Evolutionary conservation across 345 rosid species (phyloP).

Genomic region (Syzygium aqueum): DNA sequence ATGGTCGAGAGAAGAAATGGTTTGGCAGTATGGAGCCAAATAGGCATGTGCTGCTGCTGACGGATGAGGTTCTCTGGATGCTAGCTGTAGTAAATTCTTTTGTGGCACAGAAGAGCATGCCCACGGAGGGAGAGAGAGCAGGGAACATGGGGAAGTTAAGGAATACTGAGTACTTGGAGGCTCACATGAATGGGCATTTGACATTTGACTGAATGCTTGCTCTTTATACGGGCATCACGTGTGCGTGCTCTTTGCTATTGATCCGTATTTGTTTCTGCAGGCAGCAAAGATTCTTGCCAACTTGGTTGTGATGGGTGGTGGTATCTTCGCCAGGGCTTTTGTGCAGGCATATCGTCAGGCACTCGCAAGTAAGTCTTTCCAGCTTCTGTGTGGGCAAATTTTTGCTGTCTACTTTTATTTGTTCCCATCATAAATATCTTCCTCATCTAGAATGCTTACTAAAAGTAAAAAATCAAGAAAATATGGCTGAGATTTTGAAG

Average conservation of each 20-base stretch:
- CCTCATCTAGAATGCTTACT: not conserved
- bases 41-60: not conserved
- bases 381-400: not conserved
- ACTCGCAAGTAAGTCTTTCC: conserved; percentile 46
- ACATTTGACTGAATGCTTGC: not conserved
- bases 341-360: conserved; percentile 88
- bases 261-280: conserved; percentile 20
- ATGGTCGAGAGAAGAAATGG: not conserved
- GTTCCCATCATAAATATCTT: not conserved
- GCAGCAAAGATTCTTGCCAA: conserved; percentile 64
- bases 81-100: not conserved
- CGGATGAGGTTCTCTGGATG: not conserved
- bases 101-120: not conserved
- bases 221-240: not conserved
- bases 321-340: conserved; percentile 52
- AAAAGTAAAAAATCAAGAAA: not conserved
- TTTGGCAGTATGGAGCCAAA: not conserved
- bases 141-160: not conserved
- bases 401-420: not conserved
- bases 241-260: not conserved
- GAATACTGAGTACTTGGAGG: not conserved
- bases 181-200: not conserved
- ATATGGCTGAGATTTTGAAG: not conserved
- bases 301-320: conserved; percentile 64
- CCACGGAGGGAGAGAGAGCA: not conserved